These are phyloP conservation scores for Nakazawaea populi DNA, from an alignment of 805 yeast genomes.

Conservation along the genomic window DNA sequence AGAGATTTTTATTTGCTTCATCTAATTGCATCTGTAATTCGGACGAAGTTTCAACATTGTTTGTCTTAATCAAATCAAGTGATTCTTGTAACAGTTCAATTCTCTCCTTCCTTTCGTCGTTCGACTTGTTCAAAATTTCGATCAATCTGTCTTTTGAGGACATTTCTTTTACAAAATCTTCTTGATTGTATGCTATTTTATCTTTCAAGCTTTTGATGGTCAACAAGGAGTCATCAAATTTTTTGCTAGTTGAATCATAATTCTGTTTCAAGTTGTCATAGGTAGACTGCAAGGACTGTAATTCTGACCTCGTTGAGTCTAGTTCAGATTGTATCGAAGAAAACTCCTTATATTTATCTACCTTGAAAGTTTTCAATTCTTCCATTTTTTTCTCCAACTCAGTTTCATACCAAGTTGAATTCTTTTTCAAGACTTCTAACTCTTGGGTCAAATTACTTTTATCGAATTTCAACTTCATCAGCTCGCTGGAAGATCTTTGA, in stretches of 20 bases:
- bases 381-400: constrained; percentile 25
- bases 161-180: constrained; percentile 51
- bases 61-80: constrained; percentile 33
- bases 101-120: constrained; percentile 45
- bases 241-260: constrained; percentile 28
- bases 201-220: constrained; percentile 44
- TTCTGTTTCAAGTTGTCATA: constrained; percentile 28
- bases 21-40: constrained; percentile 31
- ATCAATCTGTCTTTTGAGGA: constrained; percentile 55
- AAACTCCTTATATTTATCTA: constrained; percentile 24
- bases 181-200: constrained; percentile 35
- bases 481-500: constrained; percentile 20
- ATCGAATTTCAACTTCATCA: constrained; percentile 19
- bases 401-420: constrained; percentile 27
- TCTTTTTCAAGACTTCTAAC: constrained; percentile 22
- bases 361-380: constrained; percentile 22
- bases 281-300: constrained; percentile 18
- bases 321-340: constrained; percentile 26
- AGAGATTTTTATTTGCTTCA: constrained; percentile 27
- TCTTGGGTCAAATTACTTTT: constrained; percentile 23
- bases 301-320: constrained; percentile 29
- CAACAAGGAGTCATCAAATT: constrained; percentile 35
- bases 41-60: constrained; percentile 30
- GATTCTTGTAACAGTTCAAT: constrained; percentile 47
- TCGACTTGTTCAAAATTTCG: constrained; percentile 48